A percentile compares a stretch with the other conserved stretches of the same genome.
Conservation (phyloP, 345 rosid species). For the Bretschneidera sinensis region DNA sequence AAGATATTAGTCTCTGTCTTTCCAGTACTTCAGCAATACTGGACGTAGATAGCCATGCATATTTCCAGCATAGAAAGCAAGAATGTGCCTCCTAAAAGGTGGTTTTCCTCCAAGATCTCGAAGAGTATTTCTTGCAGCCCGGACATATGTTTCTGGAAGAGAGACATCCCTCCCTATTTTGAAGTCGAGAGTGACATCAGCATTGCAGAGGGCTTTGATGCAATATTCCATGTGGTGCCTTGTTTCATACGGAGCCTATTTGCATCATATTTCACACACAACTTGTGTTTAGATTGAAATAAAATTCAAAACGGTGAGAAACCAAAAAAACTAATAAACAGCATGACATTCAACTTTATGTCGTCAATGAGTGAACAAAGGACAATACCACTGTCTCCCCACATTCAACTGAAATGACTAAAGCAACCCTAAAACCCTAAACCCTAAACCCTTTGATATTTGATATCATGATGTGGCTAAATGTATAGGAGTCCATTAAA, state of each 20-base stretch:
- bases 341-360: too few relatives aligned
- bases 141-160: constrained; percentile 88
- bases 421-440: too few relatives aligned
- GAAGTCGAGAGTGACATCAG: constrained; percentile 77
- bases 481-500: too few relatives aligned
- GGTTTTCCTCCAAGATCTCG: constrained; percentile 89
- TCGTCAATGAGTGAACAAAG: too few relatives aligned
- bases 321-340: background rate
- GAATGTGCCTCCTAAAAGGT: constrained; percentile 50
- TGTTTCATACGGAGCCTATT: constrained; percentile 95
- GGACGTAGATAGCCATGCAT: constrained; percentile 81
- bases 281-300: background rate
- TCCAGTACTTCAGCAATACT: constrained; percentile 69
- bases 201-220: constrained; percentile 93
- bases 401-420: too few relatives aligned
- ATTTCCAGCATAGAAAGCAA: constrained; percentile 92
- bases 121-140: constrained; percentile 86
- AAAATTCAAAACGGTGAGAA: background rate
- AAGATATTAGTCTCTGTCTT: constrained; percentile 80
- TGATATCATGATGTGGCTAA: too few relatives aligned
- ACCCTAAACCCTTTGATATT: too few relatives aligned
- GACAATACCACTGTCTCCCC: too few relatives aligned
- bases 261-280: background rate
- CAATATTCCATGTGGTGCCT: constrained; percentile 98
- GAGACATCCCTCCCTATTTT: constrained; percentile 96